Base-by-base conservation (phyloP, 2,329 filamentous ascomycete genomes). In the Talaromyces sp. region DNA sequence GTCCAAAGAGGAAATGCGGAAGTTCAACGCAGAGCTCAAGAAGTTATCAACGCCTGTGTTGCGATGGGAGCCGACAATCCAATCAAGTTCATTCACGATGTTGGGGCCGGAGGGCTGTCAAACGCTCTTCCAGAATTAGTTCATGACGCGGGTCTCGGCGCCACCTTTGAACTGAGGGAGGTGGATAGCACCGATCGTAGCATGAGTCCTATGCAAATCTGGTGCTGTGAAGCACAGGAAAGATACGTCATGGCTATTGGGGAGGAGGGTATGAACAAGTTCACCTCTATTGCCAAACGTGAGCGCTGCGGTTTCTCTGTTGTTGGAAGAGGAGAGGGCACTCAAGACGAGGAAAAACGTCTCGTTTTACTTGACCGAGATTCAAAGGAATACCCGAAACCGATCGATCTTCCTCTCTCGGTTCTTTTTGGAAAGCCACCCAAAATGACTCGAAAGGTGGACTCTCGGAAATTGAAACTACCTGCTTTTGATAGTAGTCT, bases 181-280 rank as follows among this genome's bases (percentile, higher is more conserved):
- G 84, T 99, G 41, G 92, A 97, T 72, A 96, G 86, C 72, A 90
- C 91, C 2, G 95, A 98, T 75, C 86, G 83, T 65, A 89, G 91
- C 71, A 93, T 99, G 89, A 96, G 91, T 70, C 95, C 95, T 21
- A 84, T 99, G 61, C 91, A 98, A 73, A 96, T 99, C 53, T 98
- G 93, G 93, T 97, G 95, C 75, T 96, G 93, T 68, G 93, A 98
- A 74, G 91, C 95, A 0, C 95, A 99, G 73, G 95, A 99, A 76
- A 85, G 95, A 73, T 99, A 99, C 69, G 95, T 99, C 8, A 80
- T 99, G 68, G 87, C 96, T 9, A 86, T 99, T 64, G 91, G 93
- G 63, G 85, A 86, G 56, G 88, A 95, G 21, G 83, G 87, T 58
- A 84, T 98, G 70, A 92, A 93, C 68, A 79, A 80, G 24, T 89